Conservation (phyloP, 2,329 filamentous ascomycete species). For the Stagonosporopsis tanaceti region DNA sequence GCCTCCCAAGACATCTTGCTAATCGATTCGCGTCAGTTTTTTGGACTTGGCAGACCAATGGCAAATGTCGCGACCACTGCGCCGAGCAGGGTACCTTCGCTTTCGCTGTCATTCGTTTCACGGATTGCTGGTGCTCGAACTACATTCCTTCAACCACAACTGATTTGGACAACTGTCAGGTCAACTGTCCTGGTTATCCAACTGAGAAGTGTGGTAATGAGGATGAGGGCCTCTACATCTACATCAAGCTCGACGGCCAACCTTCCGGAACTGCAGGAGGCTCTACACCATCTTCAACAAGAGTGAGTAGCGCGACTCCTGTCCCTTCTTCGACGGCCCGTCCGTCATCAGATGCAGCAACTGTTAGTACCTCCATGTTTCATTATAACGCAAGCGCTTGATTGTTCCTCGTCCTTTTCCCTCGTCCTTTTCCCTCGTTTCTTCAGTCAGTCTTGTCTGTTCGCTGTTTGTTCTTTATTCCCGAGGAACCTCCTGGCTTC, state of each 20-base stretch:
- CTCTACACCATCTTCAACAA: slow-evolving; percentile 34
- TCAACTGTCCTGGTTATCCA: slow-evolving; percentile 73
- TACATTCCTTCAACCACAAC: slow-evolving; percentile 62
- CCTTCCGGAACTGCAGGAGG: slow-evolving; percentile 66
- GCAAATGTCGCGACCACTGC: slow-evolving; percentile 71
- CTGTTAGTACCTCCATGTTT: slow-evolving; percentile 41
- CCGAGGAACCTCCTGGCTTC: not conserved
- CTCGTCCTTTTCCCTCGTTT: not conserved
- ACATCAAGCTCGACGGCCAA: slow-evolving; percentile 60
- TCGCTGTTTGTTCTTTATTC: slow-evolving; percentile 5
- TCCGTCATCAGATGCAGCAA: slow-evolving; percentile 27
- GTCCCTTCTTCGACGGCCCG: slow-evolving; percentile 24
- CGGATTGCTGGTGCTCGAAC: slow-evolving; percentile 78
- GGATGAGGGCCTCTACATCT: slow-evolving; percentile 65
- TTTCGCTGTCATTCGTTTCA: slow-evolving; percentile 71
- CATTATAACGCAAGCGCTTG: slow-evolving; percentile 28
- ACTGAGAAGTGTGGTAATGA: slow-evolving; percentile 70
- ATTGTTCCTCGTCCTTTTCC: not conserved
- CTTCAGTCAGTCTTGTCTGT: slow-evolving; percentile 8
- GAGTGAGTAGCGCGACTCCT: slow-evolving; percentile 35
- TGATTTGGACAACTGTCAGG: slow-evolving; percentile 60
- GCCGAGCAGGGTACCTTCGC: slow-evolving; percentile 59
- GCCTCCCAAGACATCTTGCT: not conserved
- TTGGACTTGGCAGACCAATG: slow-evolving; percentile 68
- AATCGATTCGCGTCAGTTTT: slow-evolving; percentile 26